phyloP scores from a whole-genome alignment of 2,329 filamentous ascomycete genomes.

The Penicillium sp. region DNA sequence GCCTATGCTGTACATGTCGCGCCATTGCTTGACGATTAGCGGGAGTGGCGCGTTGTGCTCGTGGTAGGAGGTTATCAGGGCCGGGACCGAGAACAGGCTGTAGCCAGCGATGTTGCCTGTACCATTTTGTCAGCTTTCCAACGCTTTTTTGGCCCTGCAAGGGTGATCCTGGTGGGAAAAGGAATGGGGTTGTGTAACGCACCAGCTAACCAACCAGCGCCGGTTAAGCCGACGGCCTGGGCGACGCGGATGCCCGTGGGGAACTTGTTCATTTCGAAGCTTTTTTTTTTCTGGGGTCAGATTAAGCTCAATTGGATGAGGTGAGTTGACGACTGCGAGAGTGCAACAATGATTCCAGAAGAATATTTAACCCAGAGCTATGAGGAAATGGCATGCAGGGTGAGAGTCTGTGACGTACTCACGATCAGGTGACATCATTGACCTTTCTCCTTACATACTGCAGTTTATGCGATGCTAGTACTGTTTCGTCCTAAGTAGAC shows the following conservation, averaged over 20 bases:
- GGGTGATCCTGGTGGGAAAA: too few species aligned
- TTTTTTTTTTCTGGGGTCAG: not conserved
- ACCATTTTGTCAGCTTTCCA: not conserved
- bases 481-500: not conserved
- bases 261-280: slow-evolving; percentile 24
- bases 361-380: not conserved
- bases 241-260: slow-evolving; percentile 31
- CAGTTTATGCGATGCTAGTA: too few species aligned
- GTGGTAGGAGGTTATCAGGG: slow-evolving; percentile 28
- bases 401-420: not conserved
- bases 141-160: not conserved
- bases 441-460: not conserved
- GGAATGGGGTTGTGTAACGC: not conserved
- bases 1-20: slow-evolving; percentile 29
- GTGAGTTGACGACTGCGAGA: not conserved
- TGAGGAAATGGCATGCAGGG: not conserved
- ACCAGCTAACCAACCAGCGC: slow-evolving; percentile 39
- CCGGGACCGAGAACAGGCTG: slow-evolving; percentile 32
- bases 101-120: slow-evolving; percentile 30
- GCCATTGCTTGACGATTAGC: slow-evolving; percentile 25
- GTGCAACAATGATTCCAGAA: not conserved
- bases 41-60: slow-evolving; percentile 12
- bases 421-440: not conserved
- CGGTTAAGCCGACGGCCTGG: slow-evolving; percentile 34
- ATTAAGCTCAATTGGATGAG: not conserved